Base-by-base conservation (phyloP, 331 rosid species). In the Acacia pycnantha region DNA sequence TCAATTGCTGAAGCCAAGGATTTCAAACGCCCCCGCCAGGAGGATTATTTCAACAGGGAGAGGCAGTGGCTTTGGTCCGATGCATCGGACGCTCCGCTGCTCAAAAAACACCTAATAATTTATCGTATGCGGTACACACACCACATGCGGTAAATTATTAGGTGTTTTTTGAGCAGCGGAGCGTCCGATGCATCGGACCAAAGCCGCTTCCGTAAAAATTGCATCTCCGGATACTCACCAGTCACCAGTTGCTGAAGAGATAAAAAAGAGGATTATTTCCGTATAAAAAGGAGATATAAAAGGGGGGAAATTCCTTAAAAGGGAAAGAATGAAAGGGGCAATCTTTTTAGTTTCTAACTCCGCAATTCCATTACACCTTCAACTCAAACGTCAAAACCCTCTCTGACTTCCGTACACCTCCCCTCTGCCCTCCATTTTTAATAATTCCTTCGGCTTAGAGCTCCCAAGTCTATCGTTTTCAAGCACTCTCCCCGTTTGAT, bases 401-500 rank as follows among this genome's bases (percentile, higher is more conserved):
- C 77, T 62, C 76, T 15, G 76, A 51, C 76, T 78, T 70, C 91
- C 85, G 83, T 77, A 76, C 84, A 51, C 64, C 51, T 35, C 26
- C n/a, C 16, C 56, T 59, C 77, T 58, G 77, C 80, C 81, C 31
- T 11, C 74, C 59, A 48, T 72, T 77, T 50, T 71, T 31, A 41
- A 75, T 29, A 51, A 24, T 74, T 50, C 26, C 31, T 40, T 33
- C 51, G 15, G 67, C 76, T 11, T 46, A 16, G 88, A 85, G 80
- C 88, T 85, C 87, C 85, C 69, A 78, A 80, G 31, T 69, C 82
- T 73, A 70, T 82, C 87, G 40, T 79, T 80, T 66, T 74, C 86
- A 58, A 53, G 37, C 12, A 43, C 37, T 78, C 70, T 79, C 61
- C 27, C 54, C 58, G 14, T 79, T 13, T 73, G 80, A 73, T 26